Evolutionary conservation across 805 yeast species (phyloP).

Genomic region (Ascoidea asiatica): DNA sequence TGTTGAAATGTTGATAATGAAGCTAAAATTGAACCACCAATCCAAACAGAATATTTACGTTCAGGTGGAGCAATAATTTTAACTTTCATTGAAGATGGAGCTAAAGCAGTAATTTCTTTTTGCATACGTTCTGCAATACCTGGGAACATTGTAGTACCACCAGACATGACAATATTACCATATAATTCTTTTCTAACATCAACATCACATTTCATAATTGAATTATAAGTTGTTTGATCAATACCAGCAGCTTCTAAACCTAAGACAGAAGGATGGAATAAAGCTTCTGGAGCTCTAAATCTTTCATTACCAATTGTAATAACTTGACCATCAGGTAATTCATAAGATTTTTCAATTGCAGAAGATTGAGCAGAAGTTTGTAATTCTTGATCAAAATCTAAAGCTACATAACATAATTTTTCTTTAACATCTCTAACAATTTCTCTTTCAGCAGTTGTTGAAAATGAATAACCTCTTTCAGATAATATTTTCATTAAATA

Average conservation of each 20-base stretch:
- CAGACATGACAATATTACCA: constrained; percentile 99
- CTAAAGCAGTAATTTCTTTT: constrained; percentile 98
- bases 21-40: constrained; percentile 99
- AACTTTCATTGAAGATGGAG: constrained; percentile 99
- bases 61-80: constrained; percentile 99
- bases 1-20: constrained; percentile 99
- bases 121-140: constrained; percentile 99
- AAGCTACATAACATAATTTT: constrained; percentile 97
- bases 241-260: constrained; percentile 95
- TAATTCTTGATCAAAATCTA: constrained; percentile 98
- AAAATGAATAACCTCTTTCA: constrained; percentile 98
- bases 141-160: constrained; percentile 99
- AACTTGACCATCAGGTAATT: constrained; percentile 99
- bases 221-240: constrained; percentile 92
- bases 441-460: constrained; percentile 93
- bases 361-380: constrained; percentile 98
- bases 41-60: constrained; percentile 99
- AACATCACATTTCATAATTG: constrained; percentile 97
- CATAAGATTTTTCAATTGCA: constrained; percentile 96
- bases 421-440: constrained; percentile 82
- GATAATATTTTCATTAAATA: constrained; percentile 96
- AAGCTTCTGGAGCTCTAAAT: constrained; percentile 99
- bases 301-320: constrained; percentile 99
- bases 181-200: constrained; percentile 98
- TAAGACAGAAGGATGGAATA: constrained; percentile 71